phyloP scores from a whole-genome alignment of 495 filamentous ascomycete genomes.

The Tetracladium setigerum region DNA sequence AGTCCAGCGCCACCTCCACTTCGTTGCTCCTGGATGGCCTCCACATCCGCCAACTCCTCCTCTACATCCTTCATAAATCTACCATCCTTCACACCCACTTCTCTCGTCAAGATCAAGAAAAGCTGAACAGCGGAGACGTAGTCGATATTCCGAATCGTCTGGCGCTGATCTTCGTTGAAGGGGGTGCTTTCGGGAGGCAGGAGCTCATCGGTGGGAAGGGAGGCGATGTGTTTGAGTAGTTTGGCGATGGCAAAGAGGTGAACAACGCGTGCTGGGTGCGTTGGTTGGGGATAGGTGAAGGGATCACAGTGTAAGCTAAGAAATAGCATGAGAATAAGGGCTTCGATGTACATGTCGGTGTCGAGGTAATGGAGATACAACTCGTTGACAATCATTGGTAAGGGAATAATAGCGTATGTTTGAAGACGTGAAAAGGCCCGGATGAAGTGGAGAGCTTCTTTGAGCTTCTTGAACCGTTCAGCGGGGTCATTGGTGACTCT shows the following conservation, averaged over 20 bases:
- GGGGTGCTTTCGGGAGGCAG: background rate
- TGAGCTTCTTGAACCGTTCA: background rate
- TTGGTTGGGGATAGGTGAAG: constrained; percentile 5
- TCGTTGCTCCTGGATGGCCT: background rate
- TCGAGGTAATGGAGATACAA: constrained; percentile 12
- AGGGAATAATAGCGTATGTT: constrained; percentile 6
- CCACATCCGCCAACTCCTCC: constrained; percentile 3
- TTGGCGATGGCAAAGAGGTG: constrained; percentile 9
- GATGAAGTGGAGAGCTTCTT: background rate
- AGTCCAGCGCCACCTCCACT: background rate
- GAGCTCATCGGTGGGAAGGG: background rate
- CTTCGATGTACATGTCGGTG: background rate
- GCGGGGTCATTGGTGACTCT: background rate
- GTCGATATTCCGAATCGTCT: no score
- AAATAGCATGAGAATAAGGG: constrained; percentile 8
- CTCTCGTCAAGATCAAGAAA: no score
- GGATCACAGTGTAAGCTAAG: constrained; percentile 11
- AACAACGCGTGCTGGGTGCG: constrained; percentile 6
- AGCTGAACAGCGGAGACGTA: no score
- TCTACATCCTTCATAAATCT: constrained; percentile 4
- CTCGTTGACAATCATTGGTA: constrained; percentile 11
- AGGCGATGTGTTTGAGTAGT: constrained; percentile 1
- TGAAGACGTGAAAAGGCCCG: background rate
- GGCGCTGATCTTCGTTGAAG: no score
- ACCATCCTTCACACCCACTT: no score